Evolutionary conservation across 2,329 filamentous ascomycete genomes (phyloP).

Genomic region (Epichloe uncinata): DNA sequence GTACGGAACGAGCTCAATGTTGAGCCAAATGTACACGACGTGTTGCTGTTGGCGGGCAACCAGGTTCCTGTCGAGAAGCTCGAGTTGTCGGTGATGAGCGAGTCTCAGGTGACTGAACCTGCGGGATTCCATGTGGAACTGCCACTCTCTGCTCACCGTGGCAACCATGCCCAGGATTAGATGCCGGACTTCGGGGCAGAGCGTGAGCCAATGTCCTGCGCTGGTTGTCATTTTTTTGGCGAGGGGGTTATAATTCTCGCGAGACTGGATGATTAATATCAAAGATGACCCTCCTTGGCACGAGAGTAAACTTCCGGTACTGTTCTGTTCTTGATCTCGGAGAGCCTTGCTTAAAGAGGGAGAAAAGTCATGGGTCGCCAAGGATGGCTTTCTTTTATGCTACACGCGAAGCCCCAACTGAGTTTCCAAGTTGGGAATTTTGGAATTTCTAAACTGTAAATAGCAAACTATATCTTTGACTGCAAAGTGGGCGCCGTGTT

Average conservation of each 20-base stretch:
- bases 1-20: background rate
- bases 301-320: too few relatives aligned
- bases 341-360: too few relatives aligned
- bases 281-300: too few relatives aligned
- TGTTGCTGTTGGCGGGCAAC: background rate
- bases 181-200: background rate
- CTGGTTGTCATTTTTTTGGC: background rate
- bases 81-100: background rate
- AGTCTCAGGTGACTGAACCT: background rate
- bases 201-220: background rate
- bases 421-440: too few relatives aligned
- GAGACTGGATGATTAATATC: too few relatives aligned
- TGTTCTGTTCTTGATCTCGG: too few relatives aligned
- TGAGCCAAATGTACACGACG: background rate
- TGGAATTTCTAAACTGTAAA: rapidly evolving
- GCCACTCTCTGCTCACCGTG: background rate
- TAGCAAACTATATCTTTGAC: too few relatives aligned
- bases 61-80: background rate
- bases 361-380: too few relatives aligned
- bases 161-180: background rate
- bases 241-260: background rate
- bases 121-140: background rate
- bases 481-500: too few relatives aligned
- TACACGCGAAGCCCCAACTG: too few relatives aligned
- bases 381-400: too few relatives aligned